These are phyloP conservation scores for Cyberlindnera maritima DNA, from an alignment of 805 yeast genomes.

Conservation along the genomic window DNA sequence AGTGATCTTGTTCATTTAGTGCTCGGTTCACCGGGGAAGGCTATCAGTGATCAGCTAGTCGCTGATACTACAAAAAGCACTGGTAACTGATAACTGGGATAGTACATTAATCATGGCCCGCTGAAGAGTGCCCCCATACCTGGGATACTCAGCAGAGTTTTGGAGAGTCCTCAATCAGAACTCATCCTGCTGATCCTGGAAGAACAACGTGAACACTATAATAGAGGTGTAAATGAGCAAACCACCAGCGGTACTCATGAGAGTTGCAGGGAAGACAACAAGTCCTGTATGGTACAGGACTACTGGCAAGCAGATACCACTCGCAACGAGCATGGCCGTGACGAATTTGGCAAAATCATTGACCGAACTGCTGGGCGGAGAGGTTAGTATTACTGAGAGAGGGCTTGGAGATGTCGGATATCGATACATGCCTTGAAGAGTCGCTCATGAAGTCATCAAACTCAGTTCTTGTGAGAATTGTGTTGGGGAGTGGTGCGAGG, in stretches of 20 bases:
- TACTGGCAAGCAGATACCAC: conserved; percentile 75
- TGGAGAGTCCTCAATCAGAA: conserved; percentile 21
- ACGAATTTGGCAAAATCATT: conserved; percentile 77
- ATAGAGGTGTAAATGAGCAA: conserved; percentile 77
- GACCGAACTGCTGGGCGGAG: conserved; percentile 32
- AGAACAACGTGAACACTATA: conserved; percentile 76
- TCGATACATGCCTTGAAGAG: conserved; percentile 34
- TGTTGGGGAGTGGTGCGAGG: conserved; percentile 71
- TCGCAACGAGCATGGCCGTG: conserved; percentile 71
- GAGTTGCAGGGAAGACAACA: conserved; percentile 65
- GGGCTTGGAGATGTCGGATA: background rate
- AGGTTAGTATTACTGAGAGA: conserved; percentile 19
- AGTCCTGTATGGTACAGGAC: conserved; percentile 73
- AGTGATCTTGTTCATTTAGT: too few species aligned
- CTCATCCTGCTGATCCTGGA: conserved; percentile 45
- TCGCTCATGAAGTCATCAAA: conserved; percentile 63
- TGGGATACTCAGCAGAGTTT: background rate
- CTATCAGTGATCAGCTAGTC: too few species aligned
- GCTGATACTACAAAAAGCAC: too few species aligned
- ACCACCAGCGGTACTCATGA: conserved; percentile 85
- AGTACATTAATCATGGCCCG: background rate
- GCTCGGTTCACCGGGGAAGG: too few species aligned
- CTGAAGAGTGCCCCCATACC: background rate
- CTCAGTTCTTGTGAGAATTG: conserved; percentile 47
- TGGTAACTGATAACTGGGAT: too few species aligned